phyloP scores from a whole-genome alignment of 2,329 filamentous ascomycete genomes.

The Pseudocercospora vitis region DNA sequence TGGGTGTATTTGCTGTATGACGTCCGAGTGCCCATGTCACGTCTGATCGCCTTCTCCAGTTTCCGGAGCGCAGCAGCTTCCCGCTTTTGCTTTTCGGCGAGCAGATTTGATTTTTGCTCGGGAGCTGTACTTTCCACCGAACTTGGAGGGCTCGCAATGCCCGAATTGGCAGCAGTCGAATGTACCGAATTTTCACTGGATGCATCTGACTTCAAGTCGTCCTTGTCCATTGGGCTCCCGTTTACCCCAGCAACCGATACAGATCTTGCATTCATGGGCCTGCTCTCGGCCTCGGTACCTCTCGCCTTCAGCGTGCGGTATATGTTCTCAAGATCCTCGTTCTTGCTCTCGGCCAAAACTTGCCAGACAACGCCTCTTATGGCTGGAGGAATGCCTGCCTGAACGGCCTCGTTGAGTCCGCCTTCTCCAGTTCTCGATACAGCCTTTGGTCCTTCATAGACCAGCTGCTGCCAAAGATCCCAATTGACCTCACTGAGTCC shows the following conservation, averaged over 20 bases:
- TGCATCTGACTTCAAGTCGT: constrained; percentile 71
- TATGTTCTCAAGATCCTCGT: constrained; percentile 80
- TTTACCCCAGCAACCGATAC: constrained; percentile 49
- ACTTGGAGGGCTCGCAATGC: constrained; percentile 38
- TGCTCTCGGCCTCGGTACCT: constrained; percentile 73
- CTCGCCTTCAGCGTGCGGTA: constrained; percentile 78
- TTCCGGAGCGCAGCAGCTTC: constrained; percentile 72
- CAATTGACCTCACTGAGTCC: constrained; percentile 83
- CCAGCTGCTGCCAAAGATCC: constrained; percentile 96
- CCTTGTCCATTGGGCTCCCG: constrained; percentile 55
- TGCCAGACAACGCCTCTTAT: constrained; percentile 99
- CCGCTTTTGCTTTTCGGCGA: constrained; percentile 71
- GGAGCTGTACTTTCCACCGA: constrained; percentile 35
- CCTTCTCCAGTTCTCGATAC: constrained; percentile 85
- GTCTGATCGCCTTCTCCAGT: constrained; percentile 86
- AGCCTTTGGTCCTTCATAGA: constrained; percentile 88
- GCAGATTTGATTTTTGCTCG: constrained; percentile 65
- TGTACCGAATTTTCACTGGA: constrained; percentile 81
- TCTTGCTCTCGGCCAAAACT: constrained; percentile 92
- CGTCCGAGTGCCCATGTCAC: constrained; percentile 86
- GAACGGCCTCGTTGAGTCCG: constrained; percentile 86
- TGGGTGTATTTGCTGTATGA: constrained; percentile 96
- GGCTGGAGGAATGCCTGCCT: constrained; percentile 87
- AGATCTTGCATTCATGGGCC: constrained; percentile 23
- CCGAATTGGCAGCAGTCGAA: constrained; percentile 60